Conservation (phyloP, 2,329 filamentous ascomycete genomes). For the Arthrinium puccinioides region DNA sequence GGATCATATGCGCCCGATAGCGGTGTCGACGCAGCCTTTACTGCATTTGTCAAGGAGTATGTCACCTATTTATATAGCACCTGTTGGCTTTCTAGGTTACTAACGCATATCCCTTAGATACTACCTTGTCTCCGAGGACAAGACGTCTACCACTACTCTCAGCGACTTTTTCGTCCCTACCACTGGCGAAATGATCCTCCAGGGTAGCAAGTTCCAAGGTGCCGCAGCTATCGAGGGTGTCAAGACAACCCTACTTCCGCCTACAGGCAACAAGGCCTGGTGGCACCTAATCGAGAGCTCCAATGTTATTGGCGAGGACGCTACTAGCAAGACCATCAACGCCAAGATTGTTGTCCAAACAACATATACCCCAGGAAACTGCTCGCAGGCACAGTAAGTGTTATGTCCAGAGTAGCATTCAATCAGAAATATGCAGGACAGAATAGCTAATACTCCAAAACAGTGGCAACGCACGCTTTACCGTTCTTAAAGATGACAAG, state of each 20-base stretch:
- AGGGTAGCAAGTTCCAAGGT: neutral
- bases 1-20: conserved; percentile 4
- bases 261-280: conserved; percentile 9
- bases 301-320: conserved; percentile 6
- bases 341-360: conserved; percentile 8
- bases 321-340: conserved; percentile 5
- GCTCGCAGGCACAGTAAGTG: conserved; percentile 9
- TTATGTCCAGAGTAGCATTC: too few relatives aligned
- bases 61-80: too few relatives aligned
- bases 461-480: conserved; percentile 9
- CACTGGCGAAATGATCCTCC: conserved; percentile 5
- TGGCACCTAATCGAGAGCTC: conserved; percentile 8
- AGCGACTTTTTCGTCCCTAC: conserved; percentile 7
- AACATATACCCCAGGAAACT: conserved; percentile 7
- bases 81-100: too few relatives aligned
- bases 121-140: conserved; percentile 8
- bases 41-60: conserved; percentile 4
- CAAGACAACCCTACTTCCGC: conserved; percentile 7
- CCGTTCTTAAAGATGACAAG: conserved; percentile 4
- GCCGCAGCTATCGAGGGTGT: conserved; percentile 4
- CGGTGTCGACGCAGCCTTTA: conserved; percentile 5
- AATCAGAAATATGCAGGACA: too few relatives aligned
- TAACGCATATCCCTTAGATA: too few relatives aligned
- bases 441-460: too few relatives aligned
- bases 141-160: conserved; percentile 4